Base-by-base conservation (phyloP, 2,329 filamentous ascomycete species). In the Colletotrichum siamense region DNA sequence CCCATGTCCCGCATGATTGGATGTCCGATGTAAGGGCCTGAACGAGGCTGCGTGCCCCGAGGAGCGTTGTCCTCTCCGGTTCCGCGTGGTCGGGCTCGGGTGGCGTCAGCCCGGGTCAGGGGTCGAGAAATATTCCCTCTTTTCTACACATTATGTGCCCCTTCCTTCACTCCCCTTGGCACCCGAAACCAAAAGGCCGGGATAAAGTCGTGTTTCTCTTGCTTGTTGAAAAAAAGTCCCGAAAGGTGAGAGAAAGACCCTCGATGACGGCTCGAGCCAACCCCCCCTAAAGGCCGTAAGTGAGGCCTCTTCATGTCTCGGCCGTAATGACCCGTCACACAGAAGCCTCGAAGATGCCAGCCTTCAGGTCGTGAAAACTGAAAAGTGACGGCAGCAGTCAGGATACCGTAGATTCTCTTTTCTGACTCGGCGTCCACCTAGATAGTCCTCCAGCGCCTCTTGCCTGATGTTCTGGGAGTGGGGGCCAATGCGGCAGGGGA, bases 81-180 rank as follows among this genome's bases (percentile, higher is more conserved):
- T 64, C 73, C 73, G 73, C 73, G 64, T 73, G 64, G 71, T 76
- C 57, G 73, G 64, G 70, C 49, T 73, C 70, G 24, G 49, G 66
- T 73, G 70, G 70, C 64, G 70, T 61, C 67, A 71, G 66, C 73
- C 59, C 44, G 16, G 44, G 22, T 30, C 55, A 30, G 55, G 62
- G 57, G 30, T 34, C 15, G 64, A 73, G 67, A 76, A 39, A 18
- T 69, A 69, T 65, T 30, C 30, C 59, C 70, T 61, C 44, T 52
- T 73, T 22, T 32, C 34, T 32, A 22, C 65, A 18, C 49, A 8
- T 18, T 15, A 34, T 44, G 44, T 52, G n/a, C 34, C 24, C 13
- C 57, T 18, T 18, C n/a, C 24, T 28, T 30, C 39, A 15, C 12
- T 34, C 34, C 55, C 63, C 55, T 67, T 18, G 34, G 28, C 15